phyloP scores from a whole-genome alignment of 2,329 filamentous ascomycete genomes.

The Coniochaeta sp. region DNA sequence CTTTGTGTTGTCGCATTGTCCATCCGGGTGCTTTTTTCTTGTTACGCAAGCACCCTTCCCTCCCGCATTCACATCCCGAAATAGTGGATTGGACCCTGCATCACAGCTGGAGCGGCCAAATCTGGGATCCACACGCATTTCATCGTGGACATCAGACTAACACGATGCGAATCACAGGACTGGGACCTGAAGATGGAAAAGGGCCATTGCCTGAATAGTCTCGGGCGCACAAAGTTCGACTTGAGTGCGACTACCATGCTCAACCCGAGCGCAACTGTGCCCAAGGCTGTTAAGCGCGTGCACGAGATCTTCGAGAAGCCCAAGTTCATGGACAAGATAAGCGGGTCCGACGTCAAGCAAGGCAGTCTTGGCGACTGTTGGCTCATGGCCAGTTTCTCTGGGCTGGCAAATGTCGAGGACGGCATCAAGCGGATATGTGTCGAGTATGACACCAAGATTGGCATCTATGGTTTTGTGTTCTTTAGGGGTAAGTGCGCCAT shows the following conservation, averaged over 20 bases:
- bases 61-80: background rate
- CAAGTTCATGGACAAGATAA: slow-evolving; percentile 58
- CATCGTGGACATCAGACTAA: background rate
- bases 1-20: background rate
- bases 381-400: slow-evolving; percentile 73
- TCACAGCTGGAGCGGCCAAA: no score
- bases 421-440: slow-evolving; percentile 70
- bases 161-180: slow-evolving; percentile 32
- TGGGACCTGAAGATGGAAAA: slow-evolving; percentile 63
- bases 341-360: slow-evolving; percentile 70
- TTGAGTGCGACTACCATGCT: slow-evolving; percentile 35
- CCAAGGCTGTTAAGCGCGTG: slow-evolving; percentile 68
- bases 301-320: slow-evolving; percentile 71
- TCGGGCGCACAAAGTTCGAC: slow-evolving; percentile 45
- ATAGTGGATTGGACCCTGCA: background rate
- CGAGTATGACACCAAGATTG: slow-evolving; percentile 64
- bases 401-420: slow-evolving; percentile 64
- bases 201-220: slow-evolving; percentile 46
- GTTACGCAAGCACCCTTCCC: background rate
- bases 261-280: slow-evolving; percentile 43
- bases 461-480: slow-evolving; percentile 88
- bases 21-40: slow-evolving; percentile 10
- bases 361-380: slow-evolving; percentile 76
- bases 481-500: slow-evolving; percentile 48
- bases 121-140: background rate